Percentiles rank a stretch among this genome's conserved stretches.
phyloP scores from a whole-genome alignment of 768 basidiomycete genomes.

The Sistotremastrum suecicum region DNA sequence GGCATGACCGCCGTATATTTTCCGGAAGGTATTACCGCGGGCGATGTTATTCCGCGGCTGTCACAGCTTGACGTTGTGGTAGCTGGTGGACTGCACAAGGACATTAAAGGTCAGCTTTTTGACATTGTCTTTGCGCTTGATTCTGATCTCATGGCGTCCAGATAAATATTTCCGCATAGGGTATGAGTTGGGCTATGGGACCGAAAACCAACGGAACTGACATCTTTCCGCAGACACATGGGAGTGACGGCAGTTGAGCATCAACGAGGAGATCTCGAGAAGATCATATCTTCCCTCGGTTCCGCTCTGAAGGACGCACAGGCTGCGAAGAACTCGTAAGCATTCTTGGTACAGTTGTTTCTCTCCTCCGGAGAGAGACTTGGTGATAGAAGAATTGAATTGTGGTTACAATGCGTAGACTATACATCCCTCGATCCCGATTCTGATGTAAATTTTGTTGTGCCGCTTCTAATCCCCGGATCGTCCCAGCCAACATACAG shows the following conservation, averaged over 20 bases:
- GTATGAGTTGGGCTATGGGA: constrained; percentile 19
- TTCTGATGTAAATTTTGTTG: too few relatives aligned
- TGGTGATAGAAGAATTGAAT: too few relatives aligned
- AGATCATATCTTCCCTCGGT: constrained; percentile 48
- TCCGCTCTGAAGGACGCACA: constrained; percentile 35
- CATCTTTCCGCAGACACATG: constrained; percentile 55
- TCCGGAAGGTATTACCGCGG: constrained; percentile 65
- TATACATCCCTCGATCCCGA: too few relatives aligned
- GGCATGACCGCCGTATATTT: constrained; percentile 94
- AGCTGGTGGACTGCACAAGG: constrained; percentile 78
- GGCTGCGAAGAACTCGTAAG: constrained; percentile 18
- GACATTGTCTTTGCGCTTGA: neutral
- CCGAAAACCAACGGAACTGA: constrained; percentile 1
- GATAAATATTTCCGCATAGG: constrained; percentile 90
- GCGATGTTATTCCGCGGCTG: constrained; percentile 67
- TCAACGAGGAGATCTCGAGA: constrained; percentile 62
- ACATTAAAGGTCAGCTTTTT: constrained; percentile 52
- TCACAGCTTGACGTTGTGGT: constrained; percentile 60
- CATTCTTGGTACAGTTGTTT: too few relatives aligned
- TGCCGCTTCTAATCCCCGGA: too few relatives aligned
- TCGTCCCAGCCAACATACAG: too few relatives aligned
- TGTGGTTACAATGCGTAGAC: too few relatives aligned
- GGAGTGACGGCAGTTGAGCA: constrained; percentile 67
- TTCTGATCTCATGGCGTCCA: constrained; percentile 12
- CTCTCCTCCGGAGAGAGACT: too few relatives aligned